Conservation (phyloP, 2,329 filamentous ascomycete genomes). For the Aspergillus hortae region DNA sequence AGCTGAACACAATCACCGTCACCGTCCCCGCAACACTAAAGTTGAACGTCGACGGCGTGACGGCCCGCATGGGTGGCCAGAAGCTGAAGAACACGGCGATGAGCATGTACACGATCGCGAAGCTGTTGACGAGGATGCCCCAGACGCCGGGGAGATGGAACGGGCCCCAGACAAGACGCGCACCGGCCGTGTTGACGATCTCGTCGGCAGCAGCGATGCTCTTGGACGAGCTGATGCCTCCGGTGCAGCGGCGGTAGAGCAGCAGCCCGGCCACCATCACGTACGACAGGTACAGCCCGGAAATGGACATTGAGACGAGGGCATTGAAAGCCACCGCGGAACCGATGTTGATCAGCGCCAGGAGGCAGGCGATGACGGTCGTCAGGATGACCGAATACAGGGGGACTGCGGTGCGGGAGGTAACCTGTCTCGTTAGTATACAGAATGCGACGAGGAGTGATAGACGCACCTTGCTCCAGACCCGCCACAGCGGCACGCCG, state of each 20-base stretch:
- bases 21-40: slow-evolving; percentile 43
- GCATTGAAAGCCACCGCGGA: slow-evolving; percentile 30
- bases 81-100: slow-evolving; percentile 49
- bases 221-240: slow-evolving; percentile 15
- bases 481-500: slow-evolving; percentile 23
- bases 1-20: slow-evolving; percentile 37
- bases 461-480: slow-evolving; percentile 24
- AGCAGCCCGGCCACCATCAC: slow-evolving; percentile 25
- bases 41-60: slow-evolving; percentile 46
- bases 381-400: slow-evolving; percentile 23
- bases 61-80: slow-evolving; percentile 41
- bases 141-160: slow-evolving; percentile 27
- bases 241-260: slow-evolving; percentile 24
- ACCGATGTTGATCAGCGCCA: slow-evolving; percentile 33
- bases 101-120: slow-evolving; percentile 44
- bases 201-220: slow-evolving; percentile 10
- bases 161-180: slow-evolving; percentile 28
- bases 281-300: slow-evolving; percentile 30
- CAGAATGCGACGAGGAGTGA: background rate
- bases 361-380: slow-evolving; percentile 24
- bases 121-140: slow-evolving; percentile 43
- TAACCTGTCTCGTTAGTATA: slow-evolving; percentile 14
- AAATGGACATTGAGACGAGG: slow-evolving; percentile 31
- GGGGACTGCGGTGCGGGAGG: slow-evolving; percentile 23
- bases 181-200: slow-evolving; percentile 23